Evolutionary conservation across 495 filamentous ascomycete genomes (phyloP).

Genomic region (Aspergillus sclerotioniger): DNA sequence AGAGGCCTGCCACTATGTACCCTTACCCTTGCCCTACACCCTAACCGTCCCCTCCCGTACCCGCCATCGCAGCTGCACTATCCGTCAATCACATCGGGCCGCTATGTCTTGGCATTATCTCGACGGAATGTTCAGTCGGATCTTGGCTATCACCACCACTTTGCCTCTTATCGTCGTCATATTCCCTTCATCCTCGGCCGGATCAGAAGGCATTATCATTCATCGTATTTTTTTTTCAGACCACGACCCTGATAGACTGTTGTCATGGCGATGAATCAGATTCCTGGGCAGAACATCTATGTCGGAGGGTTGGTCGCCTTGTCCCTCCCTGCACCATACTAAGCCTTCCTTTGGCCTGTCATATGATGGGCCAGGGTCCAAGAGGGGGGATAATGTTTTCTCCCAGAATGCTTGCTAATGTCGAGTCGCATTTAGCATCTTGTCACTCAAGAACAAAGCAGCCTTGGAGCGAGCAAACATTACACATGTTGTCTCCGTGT

Average conservation of each 20-base stretch:
- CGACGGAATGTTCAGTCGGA: neutral
- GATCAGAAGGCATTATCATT: neutral
- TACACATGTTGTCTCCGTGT: slow-evolving; percentile 87
- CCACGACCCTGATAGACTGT: neutral
- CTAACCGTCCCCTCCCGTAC: slow-evolving; percentile 9
- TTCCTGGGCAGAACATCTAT: slow-evolving; percentile 74
- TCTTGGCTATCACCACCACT: neutral
- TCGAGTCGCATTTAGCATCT: slow-evolving; percentile 55
- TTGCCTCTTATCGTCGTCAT: neutral
- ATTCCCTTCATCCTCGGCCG: neutral
- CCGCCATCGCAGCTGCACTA: neutral
- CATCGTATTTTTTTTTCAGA: neutral
- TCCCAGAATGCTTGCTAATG: slow-evolving; percentile 8
- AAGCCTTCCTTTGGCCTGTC: neutral
- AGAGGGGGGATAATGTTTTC: slow-evolving; percentile 1
- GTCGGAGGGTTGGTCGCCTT: slow-evolving; percentile 72
- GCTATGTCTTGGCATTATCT: neutral
- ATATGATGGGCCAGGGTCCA: neutral
- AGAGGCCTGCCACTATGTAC: neutral
- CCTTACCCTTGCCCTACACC: slow-evolving; percentile 28
- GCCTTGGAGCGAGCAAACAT: slow-evolving; percentile 70
- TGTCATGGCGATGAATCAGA: slow-evolving; percentile 46
- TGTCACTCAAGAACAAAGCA: slow-evolving; percentile 66
- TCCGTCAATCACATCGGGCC: neutral
- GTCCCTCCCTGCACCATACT: neutral